Percentiles rank a stretch among this genome's conserved stretches.
These are phyloP conservation scores for Omphalea diandra DNA, from an alignment of 441 rosid species.

Conservation along the genomic window DNA sequence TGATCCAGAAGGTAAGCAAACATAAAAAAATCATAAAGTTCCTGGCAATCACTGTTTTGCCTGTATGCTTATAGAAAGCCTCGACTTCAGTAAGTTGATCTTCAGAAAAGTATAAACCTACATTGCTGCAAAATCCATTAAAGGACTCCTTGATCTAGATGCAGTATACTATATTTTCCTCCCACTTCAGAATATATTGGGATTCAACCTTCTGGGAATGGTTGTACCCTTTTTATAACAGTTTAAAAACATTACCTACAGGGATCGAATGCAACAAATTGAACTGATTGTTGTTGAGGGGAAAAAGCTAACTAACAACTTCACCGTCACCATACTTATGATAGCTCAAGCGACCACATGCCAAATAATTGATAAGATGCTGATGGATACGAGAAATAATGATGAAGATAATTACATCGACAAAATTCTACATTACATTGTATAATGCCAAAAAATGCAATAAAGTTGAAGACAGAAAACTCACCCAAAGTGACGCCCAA, in stretches of 20 bases:
- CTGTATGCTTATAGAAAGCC: not conserved
- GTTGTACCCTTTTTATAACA: too few relatives aligned
- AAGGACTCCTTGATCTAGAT: not conserved
- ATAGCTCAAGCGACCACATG: too few relatives aligned
- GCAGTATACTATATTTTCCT: not conserved
- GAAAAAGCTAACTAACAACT: not conserved
- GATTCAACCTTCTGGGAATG: not conserved
- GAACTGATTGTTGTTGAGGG: not conserved
- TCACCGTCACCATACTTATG: not conserved
- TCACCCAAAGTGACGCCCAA: constrained; percentile 98
- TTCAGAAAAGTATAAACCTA: not conserved
- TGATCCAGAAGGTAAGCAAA: not conserved
- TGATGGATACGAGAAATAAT: too few relatives aligned
- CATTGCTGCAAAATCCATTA: too few relatives aligned
- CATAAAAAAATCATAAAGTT: not conserved
- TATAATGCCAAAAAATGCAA: not conserved
- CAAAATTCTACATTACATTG: too few relatives aligned
- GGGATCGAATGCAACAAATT: not conserved
- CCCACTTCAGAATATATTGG: not conserved
- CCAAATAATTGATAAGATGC: too few relatives aligned
- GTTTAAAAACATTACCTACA: not conserved
- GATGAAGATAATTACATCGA: too few relatives aligned
- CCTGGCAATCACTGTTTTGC: not conserved
- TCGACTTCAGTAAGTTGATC: not conserved
- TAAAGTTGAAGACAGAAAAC: constrained; percentile 19